Base-by-base conservation (phyloP, 805 yeast genomes). In the Metschnikowia cerradonensis region DNA sequence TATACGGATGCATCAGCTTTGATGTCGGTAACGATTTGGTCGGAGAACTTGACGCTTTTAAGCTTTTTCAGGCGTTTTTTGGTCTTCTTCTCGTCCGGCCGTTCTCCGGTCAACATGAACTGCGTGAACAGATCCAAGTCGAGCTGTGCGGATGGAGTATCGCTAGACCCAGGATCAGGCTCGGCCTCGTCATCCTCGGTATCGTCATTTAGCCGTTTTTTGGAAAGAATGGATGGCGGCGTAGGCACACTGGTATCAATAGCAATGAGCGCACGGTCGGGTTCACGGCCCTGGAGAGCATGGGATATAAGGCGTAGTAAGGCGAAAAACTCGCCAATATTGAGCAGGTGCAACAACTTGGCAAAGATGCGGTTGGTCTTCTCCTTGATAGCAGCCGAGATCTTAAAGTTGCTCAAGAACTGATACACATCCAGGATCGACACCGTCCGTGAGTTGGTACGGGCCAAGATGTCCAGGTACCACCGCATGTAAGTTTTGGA, bases 241-340 rank as follows among this genome's bases (percentile, higher is more conserved):
- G 77, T 76, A 1, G 96, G 95, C 15, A 89, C 79, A 0, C 87
- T 81, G 0, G 95, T 87, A 51, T 67, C 65, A 14, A 71, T 62
- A 50, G 72, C 67, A 35, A 89, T 78, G 61, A 83, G 67, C 20
- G 72, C 67, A 55, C 89, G 70, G 26, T 73, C 66, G 2, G 89
- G 86, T n/a, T 75, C 63, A 33, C 67, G 59, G 2, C 85, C 85
- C 48, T 68, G 67, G 15, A 88, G 66, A 0, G 85, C 74, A 65
- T 89, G 96, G 17, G 96, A 80, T 13, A 90, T 77, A 19, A 94
- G 77, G 59, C 99, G 76, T 48, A 92, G 65, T 35, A 90, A 77
- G 0, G 96, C 96, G 70, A 88, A 94, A 68, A 94, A 92, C 65
- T 90, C 95, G 5, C 96, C 96, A 49, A 90, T 84, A 60, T 89